Evolutionary conservation across 2,329 filamentous ascomycete genomes (phyloP), one percentile per base, ranked within the genome.

Genomic region (Talaromyces sp.): DNA sequence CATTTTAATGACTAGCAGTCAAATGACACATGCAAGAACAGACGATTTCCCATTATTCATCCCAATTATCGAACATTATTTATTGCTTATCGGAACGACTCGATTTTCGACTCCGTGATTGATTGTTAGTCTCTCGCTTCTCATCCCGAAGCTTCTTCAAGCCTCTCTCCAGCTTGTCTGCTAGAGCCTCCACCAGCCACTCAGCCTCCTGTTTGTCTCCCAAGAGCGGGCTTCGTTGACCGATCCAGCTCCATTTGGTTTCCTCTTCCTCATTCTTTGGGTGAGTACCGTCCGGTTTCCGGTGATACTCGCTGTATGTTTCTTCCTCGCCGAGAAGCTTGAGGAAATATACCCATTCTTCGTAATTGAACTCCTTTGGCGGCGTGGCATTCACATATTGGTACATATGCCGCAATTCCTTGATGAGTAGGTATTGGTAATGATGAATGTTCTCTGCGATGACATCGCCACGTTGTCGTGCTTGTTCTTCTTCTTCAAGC

Each of bases 341-440:
- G 9, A 83, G 69, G 61, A 76, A 83, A 63, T 80, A 81, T 38
- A 76, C 75, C 80, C 80, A 83, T 65, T 78, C 74, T 6, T 72
- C 67, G 54, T 77, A 78, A 11, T 67, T 68, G 54, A 77, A 78
- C 58, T 70, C 67, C 58, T 74, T 76, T 1, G 70, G 65, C 1
- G 69, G 66, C 32, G 67, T 65, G 9, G 65, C 67, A 14, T 69
- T 67, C 7, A 75, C 59, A 53, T 77, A 72, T 8, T 69, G 62
- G 57, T 77, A 72, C 58, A 79, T 69, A 55, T 72, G 75, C 14
- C 73, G 70, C 24, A 78, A 66, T 55, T 78, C 73, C 8, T 69
- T 68, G 54, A 77, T 69, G 3, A 79, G 67, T 7, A 74, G 62
- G 59, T 72, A 75, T 43, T 75, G 75, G 59, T 75, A 83, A 65